A percentile compares a stretch with the other conserved stretches of the same genome.
phyloP scores from a whole-genome alignment of 305 asterid genomes.

The Solanum hybrid region DNA sequence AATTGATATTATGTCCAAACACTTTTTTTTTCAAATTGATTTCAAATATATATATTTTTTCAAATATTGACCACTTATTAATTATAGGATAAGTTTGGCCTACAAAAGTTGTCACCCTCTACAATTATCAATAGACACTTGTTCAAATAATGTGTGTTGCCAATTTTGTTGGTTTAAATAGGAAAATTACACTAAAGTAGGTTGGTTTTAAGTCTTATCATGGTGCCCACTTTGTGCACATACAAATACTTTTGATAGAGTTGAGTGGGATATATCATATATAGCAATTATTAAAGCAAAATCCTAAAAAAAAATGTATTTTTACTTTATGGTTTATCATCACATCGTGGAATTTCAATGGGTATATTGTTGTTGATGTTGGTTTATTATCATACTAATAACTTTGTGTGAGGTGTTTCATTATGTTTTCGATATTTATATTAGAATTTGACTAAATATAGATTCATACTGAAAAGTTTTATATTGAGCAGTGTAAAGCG shows the following conservation, averaged over 20 bases:
- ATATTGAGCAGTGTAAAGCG: neutral
- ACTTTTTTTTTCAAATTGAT: neutral
- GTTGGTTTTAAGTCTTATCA: neutral
- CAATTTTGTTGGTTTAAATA: constrained; percentile 6
- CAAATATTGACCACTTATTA: neutral
- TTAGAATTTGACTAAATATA: neutral
- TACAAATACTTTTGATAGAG: neutral
- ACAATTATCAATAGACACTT: constrained; percentile 12
- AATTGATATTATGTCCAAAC: neutral
- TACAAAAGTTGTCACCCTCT: neutral
- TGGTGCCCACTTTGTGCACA: neutral
- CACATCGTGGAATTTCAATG: too few relatives aligned
- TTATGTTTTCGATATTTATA: neutral
- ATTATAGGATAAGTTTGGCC: neutral
- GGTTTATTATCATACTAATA: neutral
- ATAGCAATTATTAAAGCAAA: neutral
- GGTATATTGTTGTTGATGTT: too few relatives aligned
- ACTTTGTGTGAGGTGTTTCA: neutral
- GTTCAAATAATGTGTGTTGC: constrained; percentile 5
- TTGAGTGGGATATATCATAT: neutral
- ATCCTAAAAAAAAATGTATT: neutral
- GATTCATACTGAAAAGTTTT: neutral
- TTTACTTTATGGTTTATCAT: neutral
- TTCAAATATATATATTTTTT: neutral
- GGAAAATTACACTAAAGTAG: neutral